Conservation (phyloP, 208 protist genomes). For the Crithidia bombi region DNA sequence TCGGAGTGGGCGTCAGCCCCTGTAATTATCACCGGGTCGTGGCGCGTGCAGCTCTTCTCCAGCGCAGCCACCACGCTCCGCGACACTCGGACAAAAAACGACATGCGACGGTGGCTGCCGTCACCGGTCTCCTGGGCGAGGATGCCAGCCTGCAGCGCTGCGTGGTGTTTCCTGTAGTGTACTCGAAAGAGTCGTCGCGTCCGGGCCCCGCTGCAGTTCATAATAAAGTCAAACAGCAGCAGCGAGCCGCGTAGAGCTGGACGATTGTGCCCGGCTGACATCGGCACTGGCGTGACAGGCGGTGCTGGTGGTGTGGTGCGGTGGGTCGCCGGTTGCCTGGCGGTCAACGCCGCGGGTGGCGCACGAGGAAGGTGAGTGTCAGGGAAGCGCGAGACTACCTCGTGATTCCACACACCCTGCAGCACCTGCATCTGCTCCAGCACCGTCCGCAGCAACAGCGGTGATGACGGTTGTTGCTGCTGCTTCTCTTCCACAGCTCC, state of each 20-base stretch:
- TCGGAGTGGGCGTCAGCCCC: not conserved
- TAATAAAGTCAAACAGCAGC: constrained; percentile 48
- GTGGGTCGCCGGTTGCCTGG: too few relatives aligned
- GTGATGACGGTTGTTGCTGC: not conserved
- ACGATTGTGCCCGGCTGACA: not conserved
- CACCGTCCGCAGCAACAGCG: constrained; percentile 23
- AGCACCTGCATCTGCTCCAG: constrained; percentile 47
- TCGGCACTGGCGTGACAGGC: not conserved
- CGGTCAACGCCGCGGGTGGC: not conserved
- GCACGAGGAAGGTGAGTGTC: constrained; percentile 8
- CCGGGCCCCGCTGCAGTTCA: constrained; percentile 26
- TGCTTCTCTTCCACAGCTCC: not conserved
- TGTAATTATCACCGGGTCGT: not conserved
- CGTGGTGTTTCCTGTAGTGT: constrained; percentile 32
- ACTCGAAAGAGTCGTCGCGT: constrained; percentile 36
- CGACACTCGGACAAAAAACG: constrained; percentile 26
- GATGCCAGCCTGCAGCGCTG: constrained; percentile 8
- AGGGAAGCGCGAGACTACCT: constrained; percentile 28
- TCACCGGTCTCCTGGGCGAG: too few relatives aligned
- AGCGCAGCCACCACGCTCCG: constrained; percentile 17
- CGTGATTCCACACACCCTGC: constrained; percentile 44
- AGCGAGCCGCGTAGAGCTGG: constrained; percentile 30
- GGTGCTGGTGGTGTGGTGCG: too few relatives aligned
- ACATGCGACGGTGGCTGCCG: not conserved
- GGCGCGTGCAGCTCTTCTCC: constrained; percentile 2